Base-by-base conservation (phyloP, 257 asterid genomes). In the Asclepias syriaca region DNA sequence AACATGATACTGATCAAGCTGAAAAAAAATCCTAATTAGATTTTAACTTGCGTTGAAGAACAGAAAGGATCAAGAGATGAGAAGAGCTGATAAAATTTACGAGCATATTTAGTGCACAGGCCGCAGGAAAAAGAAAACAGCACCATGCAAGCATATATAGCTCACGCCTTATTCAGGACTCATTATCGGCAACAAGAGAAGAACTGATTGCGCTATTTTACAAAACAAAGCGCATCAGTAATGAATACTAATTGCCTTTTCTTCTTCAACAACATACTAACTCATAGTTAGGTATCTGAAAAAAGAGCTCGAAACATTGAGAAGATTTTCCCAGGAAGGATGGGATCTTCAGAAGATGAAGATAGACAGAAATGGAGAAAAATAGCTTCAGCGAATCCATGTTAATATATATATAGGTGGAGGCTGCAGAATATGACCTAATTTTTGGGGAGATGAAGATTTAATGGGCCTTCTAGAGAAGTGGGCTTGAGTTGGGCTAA, bases 61-160 rank as follows among this genome's bases (percentile, higher is more conserved):
- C 10, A 58, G 10, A 22, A 10, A 2, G 64, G 16, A 24, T 24
- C 64, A 10, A 58, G 65, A 59, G 29, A 59, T 59, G n/a, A 59
- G 1, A 24, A 9, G 16, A 3, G 65, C 11, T 12, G 18, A 59
- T 13, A 18, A 10, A 61, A 32, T 51, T 59, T 61, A 61, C 16
- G 66, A 61, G 66, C 66, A 32, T 61, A 61, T 32, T 32, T 32
- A 61, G 66, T 61, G 66, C 66, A 61, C 66, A 61, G 66, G 48
- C 48, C 66, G 21, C 16, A 61, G 19, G 37, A 2, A 61, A 61
- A 34, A 32, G 66, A 61, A 61, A 61, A 32, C 66, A 45, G 66
- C 66, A 61, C 66, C 46, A 32, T 32, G 66, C 66, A 61, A 61
- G 66, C 66, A 61, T 61, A 61, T 61, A 34, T 5, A 1, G 66